Evolutionary conservation across 2,329 filamentous ascomycete species (phyloP).

Genomic region (Metarhizium sp.): DNA sequence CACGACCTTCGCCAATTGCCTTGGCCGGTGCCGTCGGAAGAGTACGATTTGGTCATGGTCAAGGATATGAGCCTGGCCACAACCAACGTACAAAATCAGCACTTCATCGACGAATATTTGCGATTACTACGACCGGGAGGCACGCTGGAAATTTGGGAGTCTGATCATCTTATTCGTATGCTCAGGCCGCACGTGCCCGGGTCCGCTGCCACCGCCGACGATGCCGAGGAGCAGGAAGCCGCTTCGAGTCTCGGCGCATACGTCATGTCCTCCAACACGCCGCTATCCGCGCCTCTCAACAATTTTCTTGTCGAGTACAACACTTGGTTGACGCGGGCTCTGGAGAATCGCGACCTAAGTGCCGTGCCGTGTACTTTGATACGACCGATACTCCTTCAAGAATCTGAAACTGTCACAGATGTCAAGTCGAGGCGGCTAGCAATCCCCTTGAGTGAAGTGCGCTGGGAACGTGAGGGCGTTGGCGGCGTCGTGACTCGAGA

Average conservation of each 20-base stretch:
- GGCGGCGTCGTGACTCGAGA: constrained; percentile 53
- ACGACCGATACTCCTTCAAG: constrained; percentile 69
- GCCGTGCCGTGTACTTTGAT: constrained; percentile 72
- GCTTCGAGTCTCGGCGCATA: constrained; percentile 70
- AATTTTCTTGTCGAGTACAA: constrained; percentile 78
- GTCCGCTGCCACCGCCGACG: constrained; percentile 24
- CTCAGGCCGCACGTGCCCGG: constrained; percentile 66
- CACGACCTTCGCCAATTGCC: constrained; percentile 72
- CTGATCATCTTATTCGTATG: constrained; percentile 75
- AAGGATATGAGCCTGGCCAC: constrained; percentile 68
- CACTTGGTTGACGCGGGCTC: constrained; percentile 65
- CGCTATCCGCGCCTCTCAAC: constrained; percentile 73
- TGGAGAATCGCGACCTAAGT: constrained; percentile 61
- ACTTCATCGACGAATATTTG: constrained; percentile 60
- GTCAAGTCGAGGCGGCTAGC: constrained; percentile 69
- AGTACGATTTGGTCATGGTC: constrained; percentile 82
- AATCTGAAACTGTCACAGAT: constrained; percentile 61
- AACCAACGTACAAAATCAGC: constrained; percentile 48
- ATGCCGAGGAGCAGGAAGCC: constrained; percentile 49
- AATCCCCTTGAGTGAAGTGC: constrained; percentile 75
- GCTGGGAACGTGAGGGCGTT: constrained; percentile 75
- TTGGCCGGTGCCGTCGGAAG: constrained; percentile 67
- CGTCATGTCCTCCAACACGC: constrained; percentile 71
- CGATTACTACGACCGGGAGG: constrained; percentile 72
- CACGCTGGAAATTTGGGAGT: constrained; percentile 80